Conservation (phyloP, 1,284 basidiomycete genomes). For the Sporisorium iseilematis-ciliati region DNA sequence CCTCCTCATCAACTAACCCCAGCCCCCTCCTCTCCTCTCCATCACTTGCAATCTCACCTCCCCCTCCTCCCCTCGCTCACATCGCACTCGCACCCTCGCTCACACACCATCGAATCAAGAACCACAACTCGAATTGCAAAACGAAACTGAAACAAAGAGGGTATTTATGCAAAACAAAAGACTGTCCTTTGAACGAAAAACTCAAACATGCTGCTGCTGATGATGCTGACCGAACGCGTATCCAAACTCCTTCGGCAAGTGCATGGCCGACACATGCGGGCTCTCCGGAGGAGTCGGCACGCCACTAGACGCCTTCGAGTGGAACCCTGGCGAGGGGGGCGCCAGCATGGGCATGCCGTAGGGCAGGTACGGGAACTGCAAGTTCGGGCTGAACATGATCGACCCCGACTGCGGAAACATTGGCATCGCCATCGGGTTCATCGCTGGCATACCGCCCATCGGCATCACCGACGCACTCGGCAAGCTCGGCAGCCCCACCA, state of each 20-base stretch:
- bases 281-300: constrained; percentile 47
- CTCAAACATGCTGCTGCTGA: background rate
- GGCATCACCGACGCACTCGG: constrained; percentile 7
- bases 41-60: no score
- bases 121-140: no score
- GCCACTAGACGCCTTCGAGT: constrained; percentile 23
- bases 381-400: constrained; percentile 24
- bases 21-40: no score
- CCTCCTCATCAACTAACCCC: no score
- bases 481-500: constrained; percentile 12
- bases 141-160: no score
- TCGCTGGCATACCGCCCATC: background rate
- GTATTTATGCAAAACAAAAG: background rate
- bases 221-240: no score
- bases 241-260: constrained; percentile 8
- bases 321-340: constrained; percentile 37
- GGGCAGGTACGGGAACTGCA: constrained; percentile 18
- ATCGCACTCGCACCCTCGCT: background rate
- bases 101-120: background rate
- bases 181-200: constrained; percentile 3
- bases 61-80: background rate
- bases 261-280: constrained; percentile 15
- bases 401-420: constrained; percentile 17
- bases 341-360: constrained; percentile 35
- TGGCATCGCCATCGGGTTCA: background rate